phyloP scores from a whole-genome alignment of 768 basidiomycete genomes.

The Cytidiella melzeri region DNA sequence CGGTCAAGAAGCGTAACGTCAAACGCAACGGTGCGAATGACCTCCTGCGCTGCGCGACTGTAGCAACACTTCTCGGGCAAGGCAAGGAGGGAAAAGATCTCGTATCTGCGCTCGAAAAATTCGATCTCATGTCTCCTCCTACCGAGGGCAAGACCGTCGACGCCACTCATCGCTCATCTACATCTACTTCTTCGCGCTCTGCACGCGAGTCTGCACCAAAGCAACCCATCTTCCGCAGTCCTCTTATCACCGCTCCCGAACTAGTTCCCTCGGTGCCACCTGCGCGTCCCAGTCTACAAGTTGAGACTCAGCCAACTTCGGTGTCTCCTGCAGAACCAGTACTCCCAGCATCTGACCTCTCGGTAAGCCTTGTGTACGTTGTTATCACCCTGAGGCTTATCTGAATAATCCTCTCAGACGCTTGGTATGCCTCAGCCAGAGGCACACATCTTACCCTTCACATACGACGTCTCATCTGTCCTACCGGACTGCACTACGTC shows the following conservation, averaged over 20 bases:
- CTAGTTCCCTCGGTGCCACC: not conserved
- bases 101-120: no score
- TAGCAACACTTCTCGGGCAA: not conserved
- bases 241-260: not conserved
- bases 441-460: no score
- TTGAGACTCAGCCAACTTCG: not conserved
- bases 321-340: not conserved
- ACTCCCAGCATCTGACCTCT: not conserved
- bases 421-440: no score
- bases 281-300: not conserved
- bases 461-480: no score
- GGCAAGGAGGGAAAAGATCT: not conserved
- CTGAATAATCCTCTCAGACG: no score
- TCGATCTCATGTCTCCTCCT: not conserved
- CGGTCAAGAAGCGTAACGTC: constrained; percentile 25
- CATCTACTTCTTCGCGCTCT: no score
- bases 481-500: no score
- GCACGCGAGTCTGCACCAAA: not conserved
- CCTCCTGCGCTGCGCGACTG: not conserved
- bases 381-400: no score
- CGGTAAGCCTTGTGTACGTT: no score
- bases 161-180: no score
- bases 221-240: not conserved
- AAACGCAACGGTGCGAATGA: constrained; percentile 7
- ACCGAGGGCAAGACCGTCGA: not conserved